These are phyloP conservation scores for Penicillium crustosum DNA, from an alignment of 2,329 filamentous ascomycete genomes.

Conservation along the genomic window DNA sequence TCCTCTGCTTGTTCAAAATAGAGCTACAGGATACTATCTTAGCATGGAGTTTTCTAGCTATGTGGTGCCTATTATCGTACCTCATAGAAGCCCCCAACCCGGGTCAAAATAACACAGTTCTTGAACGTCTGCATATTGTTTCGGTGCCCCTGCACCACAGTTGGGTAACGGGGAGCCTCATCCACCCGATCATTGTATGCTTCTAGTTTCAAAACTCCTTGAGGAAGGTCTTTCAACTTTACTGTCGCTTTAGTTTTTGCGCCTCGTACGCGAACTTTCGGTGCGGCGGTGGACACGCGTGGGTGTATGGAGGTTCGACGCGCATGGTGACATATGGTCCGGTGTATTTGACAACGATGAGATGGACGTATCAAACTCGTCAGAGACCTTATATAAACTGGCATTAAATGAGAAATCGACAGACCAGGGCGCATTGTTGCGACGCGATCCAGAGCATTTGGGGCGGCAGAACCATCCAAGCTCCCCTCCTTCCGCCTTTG, in stretches of 20 bases:
- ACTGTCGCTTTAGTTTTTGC: constrained; percentile 41
- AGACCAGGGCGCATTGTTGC: constrained; percentile 28
- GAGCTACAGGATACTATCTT: constrained; percentile 49
- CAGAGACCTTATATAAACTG: constrained; percentile 2
- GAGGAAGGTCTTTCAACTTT: constrained; percentile 53
- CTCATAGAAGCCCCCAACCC: constrained; percentile 95
- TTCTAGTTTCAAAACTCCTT: constrained; percentile 53
- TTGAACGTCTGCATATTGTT: constrained; percentile 88
- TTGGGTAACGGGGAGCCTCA: constrained; percentile 67
- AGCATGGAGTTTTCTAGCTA: neutral
- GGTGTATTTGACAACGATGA: constrained; percentile 25
- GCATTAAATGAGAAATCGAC: constrained; percentile 13
- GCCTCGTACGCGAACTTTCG: constrained; percentile 20
- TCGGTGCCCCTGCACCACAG: constrained; percentile 81
- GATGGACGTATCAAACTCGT: constrained; percentile 1
- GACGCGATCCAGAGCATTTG: constrained; percentile 13
- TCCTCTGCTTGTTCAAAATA: constrained; percentile 96
- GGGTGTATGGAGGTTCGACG: constrained; percentile 22
- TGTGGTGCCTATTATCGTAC: constrained; percentile 31
- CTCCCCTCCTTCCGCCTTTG: constrained; percentile 36
- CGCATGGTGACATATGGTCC: constrained; percentile 35
- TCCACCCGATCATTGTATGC: constrained; percentile 46
- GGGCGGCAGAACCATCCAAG: constrained; percentile 20
- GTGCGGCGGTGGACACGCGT: constrained; percentile 14
- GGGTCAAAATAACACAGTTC: constrained; percentile 86